These are phyloP conservation scores for Rutidosis leptorrhynchoides DNA, from an alignment of 129 eudicot genomes.

Conservation along the genomic window DNA sequence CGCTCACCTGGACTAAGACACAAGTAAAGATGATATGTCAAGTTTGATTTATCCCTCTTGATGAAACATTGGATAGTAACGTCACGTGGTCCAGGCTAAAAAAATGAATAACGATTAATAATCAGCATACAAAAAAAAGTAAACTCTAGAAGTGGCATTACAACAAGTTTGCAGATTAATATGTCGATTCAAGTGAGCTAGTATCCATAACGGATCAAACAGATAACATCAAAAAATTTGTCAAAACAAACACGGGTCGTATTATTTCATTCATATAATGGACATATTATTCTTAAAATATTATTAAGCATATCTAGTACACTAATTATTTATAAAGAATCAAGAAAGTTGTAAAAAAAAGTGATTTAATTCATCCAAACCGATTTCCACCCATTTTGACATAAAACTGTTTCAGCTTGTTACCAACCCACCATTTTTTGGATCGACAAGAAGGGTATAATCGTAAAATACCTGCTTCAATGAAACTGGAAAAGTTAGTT, in stretches of 20 bases:
- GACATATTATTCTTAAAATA: background rate
- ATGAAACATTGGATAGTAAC: constrained; percentile 88
- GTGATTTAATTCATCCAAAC: background rate
- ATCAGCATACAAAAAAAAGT: background rate
- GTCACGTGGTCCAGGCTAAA: constrained; percentile 94
- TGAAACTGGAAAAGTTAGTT: constrained; percentile 84
- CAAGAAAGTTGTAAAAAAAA: no score
- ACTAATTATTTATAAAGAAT: background rate
- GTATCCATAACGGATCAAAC: constrained; percentile 5
- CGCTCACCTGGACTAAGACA: constrained; percentile 90
- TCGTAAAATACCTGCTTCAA: constrained; percentile 96
- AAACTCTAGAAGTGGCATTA: background rate
- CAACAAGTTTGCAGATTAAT: background rate
- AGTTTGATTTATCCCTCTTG: constrained; percentile 84
- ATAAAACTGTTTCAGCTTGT: background rate
- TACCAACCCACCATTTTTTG: no score
- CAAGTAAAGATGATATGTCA: constrained; percentile 77
- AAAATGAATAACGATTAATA: constrained; percentile 17
- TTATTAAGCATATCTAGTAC: background rate
- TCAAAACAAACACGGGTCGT: background rate
- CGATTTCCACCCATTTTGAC: background rate
- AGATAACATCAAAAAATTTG: background rate
- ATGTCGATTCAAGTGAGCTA: background rate
- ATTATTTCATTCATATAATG: background rate
- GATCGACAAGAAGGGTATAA: no score